phyloP scores from a whole-genome alignment of 2,329 filamentous ascomycete species.

The Tolypocladium inflatum region DNA sequence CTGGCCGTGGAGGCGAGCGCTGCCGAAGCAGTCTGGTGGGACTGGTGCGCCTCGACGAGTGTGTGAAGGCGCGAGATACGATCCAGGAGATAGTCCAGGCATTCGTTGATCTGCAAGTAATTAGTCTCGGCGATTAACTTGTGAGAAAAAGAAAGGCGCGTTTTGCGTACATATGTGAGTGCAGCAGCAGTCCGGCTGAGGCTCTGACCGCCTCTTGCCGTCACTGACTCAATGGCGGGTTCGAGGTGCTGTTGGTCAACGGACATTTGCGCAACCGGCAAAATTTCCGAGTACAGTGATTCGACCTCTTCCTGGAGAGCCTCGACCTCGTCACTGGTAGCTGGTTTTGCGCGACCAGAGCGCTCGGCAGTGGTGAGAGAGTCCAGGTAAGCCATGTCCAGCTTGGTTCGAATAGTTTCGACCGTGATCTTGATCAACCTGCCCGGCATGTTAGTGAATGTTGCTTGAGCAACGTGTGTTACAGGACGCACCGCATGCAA shows the following conservation, averaged over 20 bases:
- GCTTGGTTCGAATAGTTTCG: constrained; percentile 41
- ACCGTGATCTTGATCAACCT: constrained; percentile 49
- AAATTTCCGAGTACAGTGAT: constrained; percentile 59
- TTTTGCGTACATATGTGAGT: constrained; percentile 37
- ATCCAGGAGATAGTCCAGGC: constrained; percentile 40
- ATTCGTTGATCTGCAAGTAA: constrained; percentile 35
- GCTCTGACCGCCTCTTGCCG: constrained; percentile 32
- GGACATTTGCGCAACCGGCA: constrained; percentile 62
- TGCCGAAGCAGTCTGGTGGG: constrained; percentile 31
- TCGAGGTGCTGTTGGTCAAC: constrained; percentile 57
- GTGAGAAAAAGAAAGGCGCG: not conserved
- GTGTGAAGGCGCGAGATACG: constrained; percentile 31
- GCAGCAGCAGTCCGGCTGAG: constrained; percentile 36
- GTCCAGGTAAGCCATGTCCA: constrained; percentile 48
- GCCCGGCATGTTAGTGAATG: not conserved
- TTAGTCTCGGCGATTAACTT: constrained; percentile 10
- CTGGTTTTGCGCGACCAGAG: constrained; percentile 14
- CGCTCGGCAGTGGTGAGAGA: constrained; percentile 22
- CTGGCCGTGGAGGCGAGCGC: constrained; percentile 32
- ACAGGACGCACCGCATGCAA: constrained; percentile 37
- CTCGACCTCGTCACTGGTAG: constrained; percentile 30
- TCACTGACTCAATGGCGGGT: constrained; percentile 42
- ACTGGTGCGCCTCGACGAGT: constrained; percentile 33
- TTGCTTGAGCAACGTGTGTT: no score
- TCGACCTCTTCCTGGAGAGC: constrained; percentile 56